Evolutionary conservation across 306 rosid species (phyloP).

Genomic region (Psophocarpus tetragonolobus): DNA sequence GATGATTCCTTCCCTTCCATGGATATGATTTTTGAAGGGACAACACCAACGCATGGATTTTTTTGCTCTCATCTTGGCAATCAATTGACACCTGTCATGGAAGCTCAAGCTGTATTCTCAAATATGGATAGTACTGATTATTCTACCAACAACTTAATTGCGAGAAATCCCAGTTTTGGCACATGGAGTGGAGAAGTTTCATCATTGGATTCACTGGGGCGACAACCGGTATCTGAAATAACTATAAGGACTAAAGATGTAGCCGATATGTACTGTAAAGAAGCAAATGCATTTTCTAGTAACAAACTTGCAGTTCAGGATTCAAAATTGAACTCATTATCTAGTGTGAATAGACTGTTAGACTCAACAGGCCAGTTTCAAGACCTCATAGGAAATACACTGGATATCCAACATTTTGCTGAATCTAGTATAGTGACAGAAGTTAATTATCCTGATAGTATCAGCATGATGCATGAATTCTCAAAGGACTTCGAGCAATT

Average conservation of each 20-base stretch:
- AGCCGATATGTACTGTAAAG: conserved; percentile 17
- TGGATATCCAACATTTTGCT: conserved; percentile 32
- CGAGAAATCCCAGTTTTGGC: conserved; percentile 27
- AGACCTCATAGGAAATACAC: conserved; percentile 27
- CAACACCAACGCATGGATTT: conserved; percentile 20
- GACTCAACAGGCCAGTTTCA: conserved; percentile 23
- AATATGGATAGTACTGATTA: conserved; percentile 15
- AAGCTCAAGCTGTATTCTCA: conserved; percentile 25
- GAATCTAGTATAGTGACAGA: conserved; percentile 22
- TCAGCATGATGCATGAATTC: conserved; percentile 24
- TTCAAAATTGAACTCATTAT: conserved; percentile 26
- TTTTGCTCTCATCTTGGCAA: conserved; percentile 30
- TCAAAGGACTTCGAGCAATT: conserved; percentile 39
- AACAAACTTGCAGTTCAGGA: conserved; percentile 31
- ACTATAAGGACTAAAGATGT: conserved; percentile 39
- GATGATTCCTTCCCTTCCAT: conserved; percentile 25
- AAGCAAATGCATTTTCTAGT: conserved; percentile 28
- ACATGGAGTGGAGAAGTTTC: conserved; percentile 47
- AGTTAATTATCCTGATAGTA: conserved; percentile 30
- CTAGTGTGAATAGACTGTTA: background rate
- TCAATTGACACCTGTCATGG: conserved; percentile 22
- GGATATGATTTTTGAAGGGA: conserved; percentile 13
- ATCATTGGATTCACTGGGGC: conserved; percentile 42
- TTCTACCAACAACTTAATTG: conserved; percentile 21
- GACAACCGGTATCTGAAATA: conserved; percentile 39